Percentiles rank a stretch among this genome's conserved stretches.
Conservation (phyloP, 163 green algal species). For the Coccomyxa subellipsoidea region DNA sequence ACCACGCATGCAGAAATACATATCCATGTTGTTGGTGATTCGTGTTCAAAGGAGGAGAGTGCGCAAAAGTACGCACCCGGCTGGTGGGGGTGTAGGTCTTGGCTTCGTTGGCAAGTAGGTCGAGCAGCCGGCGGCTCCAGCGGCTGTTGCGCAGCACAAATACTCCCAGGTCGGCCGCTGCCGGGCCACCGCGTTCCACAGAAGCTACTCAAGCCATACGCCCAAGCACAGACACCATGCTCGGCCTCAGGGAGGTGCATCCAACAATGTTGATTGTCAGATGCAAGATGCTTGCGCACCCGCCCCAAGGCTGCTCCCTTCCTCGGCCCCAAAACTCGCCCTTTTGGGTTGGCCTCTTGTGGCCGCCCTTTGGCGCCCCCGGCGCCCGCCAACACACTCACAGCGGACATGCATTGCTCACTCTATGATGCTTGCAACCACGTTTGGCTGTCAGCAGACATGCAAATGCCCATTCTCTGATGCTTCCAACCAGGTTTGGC, state of each 20-base stretch:
- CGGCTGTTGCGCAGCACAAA: constrained; percentile 16
- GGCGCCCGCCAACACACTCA: too few relatives aligned
- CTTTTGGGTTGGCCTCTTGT: neutral
- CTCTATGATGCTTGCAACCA: too few relatives aligned
- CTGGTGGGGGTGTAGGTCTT: neutral
- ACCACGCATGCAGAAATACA: too few relatives aligned
- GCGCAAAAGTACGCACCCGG: neutral
- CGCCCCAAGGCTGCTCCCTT: neutral
- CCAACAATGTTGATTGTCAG: neutral
- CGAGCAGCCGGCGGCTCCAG: constrained; percentile 5
- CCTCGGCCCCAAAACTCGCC: neutral
- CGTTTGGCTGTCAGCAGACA: too few relatives aligned
- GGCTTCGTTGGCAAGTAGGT: neutral
- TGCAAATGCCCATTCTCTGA: too few relatives aligned
- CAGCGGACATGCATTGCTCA: too few relatives aligned
- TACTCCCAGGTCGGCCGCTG: neutral
- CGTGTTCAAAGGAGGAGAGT: too few relatives aligned
- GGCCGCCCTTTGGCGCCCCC: too few relatives aligned
- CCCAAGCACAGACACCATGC: neutral
- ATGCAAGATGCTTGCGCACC: neutral
- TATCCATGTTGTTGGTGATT: too few relatives aligned
- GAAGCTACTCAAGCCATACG: neutral
- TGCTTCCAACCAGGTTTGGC: too few relatives aligned
- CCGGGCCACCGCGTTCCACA: neutral
- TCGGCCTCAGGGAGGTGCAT: neutral